These are phyloP conservation scores for Boletus rufocinnamomeus DNA, from an alignment of 768 basidiomycete genomes.

Conservation along the genomic window DNA sequence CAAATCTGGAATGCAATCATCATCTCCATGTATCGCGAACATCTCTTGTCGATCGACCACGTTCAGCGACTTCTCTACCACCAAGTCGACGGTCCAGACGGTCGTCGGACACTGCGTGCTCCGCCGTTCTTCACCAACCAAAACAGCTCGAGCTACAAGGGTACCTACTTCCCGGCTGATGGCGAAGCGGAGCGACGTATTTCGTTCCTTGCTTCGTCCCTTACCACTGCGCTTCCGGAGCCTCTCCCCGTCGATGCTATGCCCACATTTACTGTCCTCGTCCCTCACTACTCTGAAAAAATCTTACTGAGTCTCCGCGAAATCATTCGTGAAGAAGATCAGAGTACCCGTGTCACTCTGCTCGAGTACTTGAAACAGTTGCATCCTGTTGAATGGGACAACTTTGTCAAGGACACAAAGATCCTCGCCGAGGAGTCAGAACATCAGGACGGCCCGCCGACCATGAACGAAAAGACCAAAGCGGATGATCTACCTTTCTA, in stretches of 20 bases:
- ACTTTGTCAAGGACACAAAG: conserved; percentile 99
- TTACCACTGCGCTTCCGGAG: conserved; percentile 94
- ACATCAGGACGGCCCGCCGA: conserved; percentile 50
- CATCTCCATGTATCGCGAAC: conserved; percentile 99
- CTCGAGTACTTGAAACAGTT: conserved; percentile 98
- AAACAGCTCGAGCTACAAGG: conserved; percentile 64
- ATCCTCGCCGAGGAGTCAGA: conserved; percentile 92
- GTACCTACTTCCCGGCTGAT: conserved; percentile 89
- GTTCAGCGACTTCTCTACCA: conserved; percentile 97
- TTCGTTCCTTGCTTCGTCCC: conserved; percentile 97
- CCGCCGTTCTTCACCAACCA: conserved; percentile 99
- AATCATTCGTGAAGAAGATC: conserved; percentile 97
- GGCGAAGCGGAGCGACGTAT: conserved; percentile 97
- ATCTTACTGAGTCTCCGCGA: conserved; percentile 94
- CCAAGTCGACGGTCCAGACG: conserved; percentile 88
- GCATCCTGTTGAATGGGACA: conserved; percentile 99
- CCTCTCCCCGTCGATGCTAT: conserved; percentile 96
- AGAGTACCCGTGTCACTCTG: conserved; percentile 93
- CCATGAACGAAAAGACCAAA: conserved; percentile 77
- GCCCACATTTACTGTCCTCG: conserved; percentile 99
- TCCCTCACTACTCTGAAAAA: conserved; percentile 99
- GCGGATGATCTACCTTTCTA: conserved; percentile 97
- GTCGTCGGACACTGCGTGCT: conserved; percentile 88
- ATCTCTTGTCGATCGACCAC: conserved; percentile 95
- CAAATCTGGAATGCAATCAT: conserved; percentile 99